These are phyloP conservation scores for Coemansia biformis DNA, from an alignment of 192 early-diverging fungal genomes.

Conservation along the genomic window DNA sequence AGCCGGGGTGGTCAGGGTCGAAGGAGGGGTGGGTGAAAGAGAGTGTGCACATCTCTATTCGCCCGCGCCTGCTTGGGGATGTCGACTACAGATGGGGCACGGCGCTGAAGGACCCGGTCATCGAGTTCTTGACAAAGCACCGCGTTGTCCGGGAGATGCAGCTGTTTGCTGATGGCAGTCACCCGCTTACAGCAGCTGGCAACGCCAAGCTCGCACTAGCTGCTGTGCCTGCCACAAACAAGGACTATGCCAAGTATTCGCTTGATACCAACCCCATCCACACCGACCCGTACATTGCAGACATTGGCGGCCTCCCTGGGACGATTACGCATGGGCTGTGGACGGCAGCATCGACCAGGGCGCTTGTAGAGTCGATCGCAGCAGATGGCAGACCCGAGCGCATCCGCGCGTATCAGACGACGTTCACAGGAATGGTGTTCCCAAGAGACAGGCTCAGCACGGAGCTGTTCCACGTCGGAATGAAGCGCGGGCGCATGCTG, in stretches of 20 bases:
- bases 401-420: conserved; percentile 70
- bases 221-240: conserved; percentile 65
- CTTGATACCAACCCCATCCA: conserved; percentile 90
- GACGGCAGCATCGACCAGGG: conserved; percentile 82
- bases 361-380: conserved; percentile 83
- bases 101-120: conserved; percentile 67
- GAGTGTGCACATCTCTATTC: too few species aligned
- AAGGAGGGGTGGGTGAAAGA: too few species aligned
- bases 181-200: conserved; percentile 1
- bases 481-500: conserved; percentile 86
- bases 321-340: conserved; percentile 96
- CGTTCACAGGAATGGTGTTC: conserved; percentile 84
- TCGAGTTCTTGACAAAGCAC: conserved; percentile 73
- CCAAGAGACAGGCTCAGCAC: conserved; percentile 80
- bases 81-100: conserved; percentile 62
- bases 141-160: conserved; percentile 61
- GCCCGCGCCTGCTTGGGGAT: too few species aligned
- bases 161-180: conserved; percentile 72
- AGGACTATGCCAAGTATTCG: conserved; percentile 70
- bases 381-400: conserved; percentile 82
- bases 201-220: neutral
- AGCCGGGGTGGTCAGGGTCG: too few species aligned
- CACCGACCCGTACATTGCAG: conserved; percentile 86
- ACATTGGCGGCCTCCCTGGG: conserved; percentile 75
- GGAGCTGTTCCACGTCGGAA: conserved; percentile 81